Evolutionary conservation across 148 eudicot genomes (phyloP), one percentile per base, ranked within the genome.

Genomic region (Diospyros lotus): DNA sequence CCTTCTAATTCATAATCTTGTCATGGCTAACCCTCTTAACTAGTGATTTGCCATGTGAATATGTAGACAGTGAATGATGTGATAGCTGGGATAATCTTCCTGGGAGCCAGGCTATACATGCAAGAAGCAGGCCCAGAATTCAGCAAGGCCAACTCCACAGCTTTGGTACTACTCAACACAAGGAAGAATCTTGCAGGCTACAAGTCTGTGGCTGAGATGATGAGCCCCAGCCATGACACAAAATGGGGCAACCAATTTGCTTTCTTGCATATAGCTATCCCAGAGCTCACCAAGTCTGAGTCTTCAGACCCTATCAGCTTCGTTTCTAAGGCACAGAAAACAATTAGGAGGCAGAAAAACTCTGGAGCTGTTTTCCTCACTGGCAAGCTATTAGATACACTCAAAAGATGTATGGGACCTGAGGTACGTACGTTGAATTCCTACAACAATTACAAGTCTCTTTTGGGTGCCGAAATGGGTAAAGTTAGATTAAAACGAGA

Each of bases 241-340:
- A 79, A 80, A 66, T 94, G 97, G 98, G 98, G 97, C 1, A 94
- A 94, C 84, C 92, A 86, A 45, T 94, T 94, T 64, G 93, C 88
- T 4, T 92, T 92, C 84, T 65, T 92, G 43, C 97, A 92, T 61
- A 87, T 89, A 0, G 54, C 87, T 4, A 39, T 94, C 8, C 95
- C 95, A 3, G 70, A 81, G 9, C n/a, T 90, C n/a, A 41, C 44
- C 8, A 51, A 44, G 1, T 8, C 58, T 1, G 75, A 73, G 55
- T 69, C 68, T 52, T 71, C 76, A 0, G 67, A 85, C 53, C 93
- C 97, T 2, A 86, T 81, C 55, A 66, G 80, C 8, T 84, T 90
- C 39, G 84, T 90, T 40, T 68, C 71, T 50, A 67, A 87, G 74
- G 87, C 97, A 9, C 84, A 79, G 39, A 68, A 83, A 70, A 38